These are phyloP conservation scores for Mariannaea elegans DNA, from an alignment of 2,329 filamentous ascomycete species.

Conservation along the genomic window DNA sequence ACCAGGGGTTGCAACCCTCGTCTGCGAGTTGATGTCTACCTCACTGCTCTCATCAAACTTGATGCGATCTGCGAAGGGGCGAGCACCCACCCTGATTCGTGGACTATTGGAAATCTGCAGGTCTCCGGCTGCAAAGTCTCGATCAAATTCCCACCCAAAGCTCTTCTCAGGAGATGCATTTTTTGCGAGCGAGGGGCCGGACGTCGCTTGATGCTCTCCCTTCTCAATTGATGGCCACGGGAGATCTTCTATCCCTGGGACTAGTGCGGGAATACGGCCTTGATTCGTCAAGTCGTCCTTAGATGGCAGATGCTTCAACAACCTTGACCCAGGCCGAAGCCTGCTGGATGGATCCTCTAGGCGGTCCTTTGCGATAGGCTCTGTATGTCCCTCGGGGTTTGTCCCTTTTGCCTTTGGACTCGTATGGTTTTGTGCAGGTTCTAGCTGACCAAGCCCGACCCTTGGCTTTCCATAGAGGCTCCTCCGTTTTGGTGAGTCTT, in stretches of 20 bases:
- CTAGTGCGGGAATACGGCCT: conserved; percentile 48
- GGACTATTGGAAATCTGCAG: conserved; percentile 65
- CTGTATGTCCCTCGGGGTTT: conserved; percentile 13
- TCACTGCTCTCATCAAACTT: conserved; percentile 44
- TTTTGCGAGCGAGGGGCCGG: conserved; percentile 1
- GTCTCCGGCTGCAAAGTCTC: conserved; percentile 66
- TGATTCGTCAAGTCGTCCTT: conserved; percentile 40
- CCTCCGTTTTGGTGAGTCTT: conserved; percentile 33
- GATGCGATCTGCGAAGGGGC: conserved; percentile 48
- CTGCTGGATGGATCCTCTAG: conserved; percentile 18
- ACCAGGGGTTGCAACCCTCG: conserved; percentile 40
- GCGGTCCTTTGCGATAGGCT: conserved; percentile 12
- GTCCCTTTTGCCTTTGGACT: conserved; percentile 17
- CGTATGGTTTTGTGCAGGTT: conserved; percentile 21
- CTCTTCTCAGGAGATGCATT: conserved; percentile 58
- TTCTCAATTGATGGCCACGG: conserved; percentile 47
- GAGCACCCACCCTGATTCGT: conserved; percentile 53
- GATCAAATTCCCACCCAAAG: conserved; percentile 65
- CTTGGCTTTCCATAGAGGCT: conserved; percentile 38
- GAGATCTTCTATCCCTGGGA: conserved; percentile 50
- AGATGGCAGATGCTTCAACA: conserved; percentile 32
- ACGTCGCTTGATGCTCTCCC: conserved; percentile 7
- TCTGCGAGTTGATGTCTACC: conserved; percentile 41
- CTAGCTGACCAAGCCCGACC: conserved; percentile 28
- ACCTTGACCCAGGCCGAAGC: conserved; percentile 19